Evolutionary conservation across 352 stramenopile species (phyloP), one percentile per base, ranked within the genome.

Genomic region (Pythium plurisporium): DNA sequence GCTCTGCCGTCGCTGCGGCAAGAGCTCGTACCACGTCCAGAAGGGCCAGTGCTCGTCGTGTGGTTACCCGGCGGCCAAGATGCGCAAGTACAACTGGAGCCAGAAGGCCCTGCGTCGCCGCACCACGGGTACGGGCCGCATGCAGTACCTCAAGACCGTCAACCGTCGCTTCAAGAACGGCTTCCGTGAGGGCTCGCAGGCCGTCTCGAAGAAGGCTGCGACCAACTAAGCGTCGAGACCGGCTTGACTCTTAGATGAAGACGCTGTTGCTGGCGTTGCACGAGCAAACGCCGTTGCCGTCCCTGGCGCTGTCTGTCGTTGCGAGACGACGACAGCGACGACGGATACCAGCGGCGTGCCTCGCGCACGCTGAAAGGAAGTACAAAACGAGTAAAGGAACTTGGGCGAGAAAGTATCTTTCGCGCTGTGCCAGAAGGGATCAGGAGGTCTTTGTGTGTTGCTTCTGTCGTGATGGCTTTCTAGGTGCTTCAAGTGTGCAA

Each of bases 1-100:
- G 61, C 87, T 98, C 67, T 99, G 97, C 82, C 91, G 96, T 86
- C 94, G 97, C 66, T 99, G 97, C 82, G 97, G 97, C 63, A 97
- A 97, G 74, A 91, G 89, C 72, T 99, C 96, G 65, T 99, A 97
- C 89, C 97, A 99, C 95, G 97, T 99, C 70, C 97, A 99, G 89
- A 99, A 99, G 96, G 90, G 85, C 67, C 91, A 84, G 52, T 99
- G 97, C 92, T 95, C 96, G 65, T 98, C 92, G 66, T 99, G 97
- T 82, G 97, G 96, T 70, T 99, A 99, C 88, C 96, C 96, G 45
- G 87, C 80, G 64, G 93, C 95, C 65, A 99, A 99, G 82, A 99
- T 98, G 91, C 87, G 97, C 81, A 96, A 96, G 75, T 98, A 86
- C 95, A 87, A 70, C 56, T 70, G 62, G 62, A 65, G 55, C 69